Evolutionary conservation across 2,329 filamentous ascomycete species (phyloP).

Genomic region (Pestalotiopsis sp.): DNA sequence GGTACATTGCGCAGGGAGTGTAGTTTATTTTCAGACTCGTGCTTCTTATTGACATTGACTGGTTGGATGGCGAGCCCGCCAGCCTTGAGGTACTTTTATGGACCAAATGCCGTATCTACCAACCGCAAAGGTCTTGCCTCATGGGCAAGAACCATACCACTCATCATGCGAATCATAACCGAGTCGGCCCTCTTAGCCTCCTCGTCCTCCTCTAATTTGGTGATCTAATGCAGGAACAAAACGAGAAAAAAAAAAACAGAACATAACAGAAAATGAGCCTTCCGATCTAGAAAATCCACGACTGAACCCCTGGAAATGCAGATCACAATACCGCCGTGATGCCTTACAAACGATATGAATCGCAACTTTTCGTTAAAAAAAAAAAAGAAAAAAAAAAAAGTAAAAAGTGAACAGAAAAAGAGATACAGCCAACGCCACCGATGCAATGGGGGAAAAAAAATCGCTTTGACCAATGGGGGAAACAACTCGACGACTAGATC

Average conservation of each 20-base stretch:
- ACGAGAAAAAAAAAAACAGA: background rate
- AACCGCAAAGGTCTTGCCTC: no score
- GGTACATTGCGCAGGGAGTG: no score
- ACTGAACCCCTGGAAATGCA: conserved; percentile 35
- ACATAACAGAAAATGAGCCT: conserved; percentile 14
- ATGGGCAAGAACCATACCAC: conserved; percentile 23
- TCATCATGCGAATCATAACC: background rate
- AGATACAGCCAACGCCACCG: conserved; percentile 25
- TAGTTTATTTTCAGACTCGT: no score
- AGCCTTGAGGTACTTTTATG: no score
- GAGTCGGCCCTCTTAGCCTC: no score
- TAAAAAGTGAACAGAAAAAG: conserved; percentile 17
- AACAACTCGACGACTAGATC: conserved; percentile 25
- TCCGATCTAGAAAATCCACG: conserved; percentile 31
- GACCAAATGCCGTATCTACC: no score
- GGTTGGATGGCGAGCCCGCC: no score
- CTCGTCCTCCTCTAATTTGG: no score
- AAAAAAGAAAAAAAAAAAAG: conserved; percentile 9
- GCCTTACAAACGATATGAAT: conserved; percentile 28
- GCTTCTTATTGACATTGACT: no score
- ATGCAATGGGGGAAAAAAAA: conserved; percentile 20
- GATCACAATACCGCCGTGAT: conserved; percentile 33
- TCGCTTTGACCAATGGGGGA: conserved; percentile 13
- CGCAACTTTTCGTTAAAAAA: conserved; percentile 27
- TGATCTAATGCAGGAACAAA: conserved; percentile 29